Percentiles rank a stretch among this genome's conserved stretches.
Conservation (phyloP, 2,329 filamentous ascomycete genomes). For the Fusarium newnesense region DNA sequence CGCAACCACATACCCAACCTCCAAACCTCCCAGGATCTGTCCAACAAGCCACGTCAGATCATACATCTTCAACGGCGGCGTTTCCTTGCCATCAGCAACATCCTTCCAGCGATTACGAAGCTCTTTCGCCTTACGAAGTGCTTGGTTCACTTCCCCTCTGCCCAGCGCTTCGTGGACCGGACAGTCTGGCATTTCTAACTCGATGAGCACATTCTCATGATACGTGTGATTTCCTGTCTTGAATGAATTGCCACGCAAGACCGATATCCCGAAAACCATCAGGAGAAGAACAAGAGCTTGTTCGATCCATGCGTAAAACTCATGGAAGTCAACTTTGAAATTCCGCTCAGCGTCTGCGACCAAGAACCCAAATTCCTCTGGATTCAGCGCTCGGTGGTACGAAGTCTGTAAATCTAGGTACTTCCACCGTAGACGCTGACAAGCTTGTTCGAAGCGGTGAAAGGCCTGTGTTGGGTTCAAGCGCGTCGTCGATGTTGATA, state of each 20-base stretch:
- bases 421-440: slow-evolving; percentile 71
- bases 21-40: slow-evolving; percentile 67
- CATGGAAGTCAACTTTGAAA: slow-evolving; percentile 83
- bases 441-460: slow-evolving; percentile 68
- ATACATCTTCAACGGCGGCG: slow-evolving; percentile 64
- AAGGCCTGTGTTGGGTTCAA: slow-evolving; percentile 56
- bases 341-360: slow-evolving; percentile 68
- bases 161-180: slow-evolving; percentile 69
- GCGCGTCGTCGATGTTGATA: slow-evolving; percentile 19
- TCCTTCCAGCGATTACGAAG: slow-evolving; percentile 79
- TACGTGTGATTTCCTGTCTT: slow-evolving; percentile 60
- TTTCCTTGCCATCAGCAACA: slow-evolving; percentile 60
- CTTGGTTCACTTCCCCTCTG: slow-evolving; percentile 62
- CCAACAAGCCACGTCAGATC: slow-evolving; percentile 69
- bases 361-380: slow-evolving; percentile 48
- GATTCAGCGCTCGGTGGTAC: slow-evolving; percentile 62
- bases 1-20: slow-evolving; percentile 65
- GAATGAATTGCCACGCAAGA: slow-evolving; percentile 49
- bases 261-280: slow-evolving; percentile 68
- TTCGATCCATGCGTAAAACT: slow-evolving; percentile 79
- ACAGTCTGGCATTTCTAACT: slow-evolving; percentile 66
- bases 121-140: slow-evolving; percentile 74
- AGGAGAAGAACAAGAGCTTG: slow-evolving; percentile 75
- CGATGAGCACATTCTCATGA: slow-evolving; percentile 75
- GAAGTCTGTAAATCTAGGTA: slow-evolving; percentile 67